phyloP scores from a whole-genome alignment of 179 eudicot species.

The Carnegiea gigantea region DNA sequence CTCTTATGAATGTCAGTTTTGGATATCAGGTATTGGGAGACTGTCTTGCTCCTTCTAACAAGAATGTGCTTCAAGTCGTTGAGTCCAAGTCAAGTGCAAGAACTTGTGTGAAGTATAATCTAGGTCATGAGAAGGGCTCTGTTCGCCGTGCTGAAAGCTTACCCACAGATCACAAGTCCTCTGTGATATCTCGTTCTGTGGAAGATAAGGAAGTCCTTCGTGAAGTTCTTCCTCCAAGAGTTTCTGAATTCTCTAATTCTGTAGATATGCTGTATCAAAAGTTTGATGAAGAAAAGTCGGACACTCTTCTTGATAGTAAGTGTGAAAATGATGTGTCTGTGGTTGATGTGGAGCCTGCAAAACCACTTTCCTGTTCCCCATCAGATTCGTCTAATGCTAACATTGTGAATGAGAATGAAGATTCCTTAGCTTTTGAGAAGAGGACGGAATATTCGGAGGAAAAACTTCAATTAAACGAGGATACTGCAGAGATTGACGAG shows the following conservation, averaged over 20 bases:
- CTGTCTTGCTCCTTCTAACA: slow-evolving; percentile 41
- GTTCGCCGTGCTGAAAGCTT: slow-evolving; percentile 52
- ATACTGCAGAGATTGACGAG: slow-evolving; percentile 21
- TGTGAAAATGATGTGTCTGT: slow-evolving; percentile 38
- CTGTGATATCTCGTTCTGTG: slow-evolving; percentile 37
- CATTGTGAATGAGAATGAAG: slow-evolving; percentile 33
- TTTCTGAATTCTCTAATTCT: slow-evolving; percentile 55
- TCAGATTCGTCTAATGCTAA: slow-evolving; percentile 36
- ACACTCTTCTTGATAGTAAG: slow-evolving; percentile 36
- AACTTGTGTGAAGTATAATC: slow-evolving; percentile 27
- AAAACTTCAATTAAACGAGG: slow-evolving; percentile 30
- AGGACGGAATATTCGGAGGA: slow-evolving; percentile 41
- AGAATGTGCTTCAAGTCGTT: slow-evolving; percentile 36
- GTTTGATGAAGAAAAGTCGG: slow-evolving; percentile 60
- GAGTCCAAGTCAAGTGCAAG: slow-evolving; percentile 36
- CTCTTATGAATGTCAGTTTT: slow-evolving; percentile 83
- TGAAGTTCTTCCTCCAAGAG: slow-evolving; percentile 61
- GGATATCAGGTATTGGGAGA: slow-evolving; percentile 61
- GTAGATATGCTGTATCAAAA: slow-evolving; percentile 56
- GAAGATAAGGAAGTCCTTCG: slow-evolving; percentile 79
- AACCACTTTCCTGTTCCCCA: slow-evolving; percentile 18
- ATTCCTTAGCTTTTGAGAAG: slow-evolving; percentile 45
- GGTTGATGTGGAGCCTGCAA: slow-evolving; percentile 31
- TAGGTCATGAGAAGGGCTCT: slow-evolving; percentile 34
- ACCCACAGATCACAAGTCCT: slow-evolving; percentile 42